Percentiles rank a stretch among this genome's conserved stretches.
These are phyloP conservation scores for Coemansia sp. DNA, from an alignment of 192 early-diverging fungal species.

Conservation along the genomic window DNA sequence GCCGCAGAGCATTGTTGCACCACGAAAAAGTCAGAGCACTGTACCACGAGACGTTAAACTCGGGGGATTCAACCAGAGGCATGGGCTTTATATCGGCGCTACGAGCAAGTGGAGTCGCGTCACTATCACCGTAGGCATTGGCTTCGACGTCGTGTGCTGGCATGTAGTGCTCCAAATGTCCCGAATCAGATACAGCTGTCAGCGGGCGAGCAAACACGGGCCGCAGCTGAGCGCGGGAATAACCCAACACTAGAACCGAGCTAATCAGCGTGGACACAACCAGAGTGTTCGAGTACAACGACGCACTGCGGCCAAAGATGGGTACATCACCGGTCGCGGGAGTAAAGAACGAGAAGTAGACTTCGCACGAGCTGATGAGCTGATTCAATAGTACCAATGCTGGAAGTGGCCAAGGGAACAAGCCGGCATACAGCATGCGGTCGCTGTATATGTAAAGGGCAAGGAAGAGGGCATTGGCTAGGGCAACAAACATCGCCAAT, in stretches of 20 bases:
- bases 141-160: neutral
- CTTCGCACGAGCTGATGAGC: conserved; percentile 3
- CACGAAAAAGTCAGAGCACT: conserved; percentile 53
- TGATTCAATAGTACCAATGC: neutral
- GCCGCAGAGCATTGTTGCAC: conserved; percentile 59
- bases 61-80: conserved; percentile 17
- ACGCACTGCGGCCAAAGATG: conserved; percentile 3
- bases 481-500: conserved; percentile 2
- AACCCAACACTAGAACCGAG: neutral
- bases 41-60: conserved; percentile 18
- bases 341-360: conserved; percentile 30
- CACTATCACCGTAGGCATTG: conserved; percentile 3
- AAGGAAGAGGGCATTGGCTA: neutral
- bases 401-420: conserved; percentile 15
- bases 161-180: neutral
- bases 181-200: neutral
- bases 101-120: conserved; percentile 13
- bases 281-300: conserved; percentile 11
- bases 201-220: conserved; percentile 13
- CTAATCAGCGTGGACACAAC: neutral
- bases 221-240: conserved; percentile 10
- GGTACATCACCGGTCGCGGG: conserved; percentile 3
- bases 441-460: neutral
- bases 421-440: conserved; percentile 9
- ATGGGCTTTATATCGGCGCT: conserved; percentile 1